Percentiles rank a stretch among this genome's conserved stretches.
phyloP scores from a whole-genome alignment of 2,329 filamentous ascomycete genomes.

The Hyphodiscus sp. region DNA sequence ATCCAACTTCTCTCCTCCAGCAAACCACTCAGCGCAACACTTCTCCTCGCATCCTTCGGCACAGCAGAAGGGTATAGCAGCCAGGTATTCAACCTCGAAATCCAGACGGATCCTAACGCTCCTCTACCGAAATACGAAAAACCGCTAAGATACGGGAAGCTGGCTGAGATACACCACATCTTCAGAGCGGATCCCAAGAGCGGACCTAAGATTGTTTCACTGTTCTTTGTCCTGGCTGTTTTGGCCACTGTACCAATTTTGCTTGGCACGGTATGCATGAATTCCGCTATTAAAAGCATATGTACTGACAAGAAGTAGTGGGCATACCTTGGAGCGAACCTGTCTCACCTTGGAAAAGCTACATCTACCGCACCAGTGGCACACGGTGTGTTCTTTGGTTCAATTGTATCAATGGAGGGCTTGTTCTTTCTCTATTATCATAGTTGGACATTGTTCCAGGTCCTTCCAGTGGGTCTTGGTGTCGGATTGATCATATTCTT shows the following conservation, averaged over 20 bases:
- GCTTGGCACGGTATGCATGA: conserved; percentile 55
- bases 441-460: conserved; percentile 86
- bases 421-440: conserved; percentile 95
- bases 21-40: conserved; percentile 66
- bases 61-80: conserved; percentile 59
- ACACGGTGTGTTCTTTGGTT: conserved; percentile 79
- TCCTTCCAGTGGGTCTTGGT: conserved; percentile 63
- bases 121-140: conserved; percentile 55
- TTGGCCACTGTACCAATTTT: conserved; percentile 68
- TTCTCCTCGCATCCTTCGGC: conserved; percentile 85
- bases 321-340: conserved; percentile 74
- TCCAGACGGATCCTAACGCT: conserved; percentile 56
- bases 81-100: conserved; percentile 65
- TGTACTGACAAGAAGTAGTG: conserved; percentile 49
- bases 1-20: conserved; percentile 66
- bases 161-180: conserved; percentile 80
- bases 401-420: conserved; percentile 78
- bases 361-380: conserved; percentile 70
- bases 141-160: conserved; percentile 76
- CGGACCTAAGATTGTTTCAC: conserved; percentile 71
- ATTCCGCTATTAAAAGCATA: conserved; percentile 8
- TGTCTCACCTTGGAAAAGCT: conserved; percentile 70
- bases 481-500: conserved; percentile 70
- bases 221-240: conserved; percentile 70
- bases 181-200: conserved; percentile 77